Evolutionary conservation across 2,329 filamentous ascomycete species (phyloP), one percentile per base, ranked within the genome.

Genomic region (Nothophoma quercina): DNA sequence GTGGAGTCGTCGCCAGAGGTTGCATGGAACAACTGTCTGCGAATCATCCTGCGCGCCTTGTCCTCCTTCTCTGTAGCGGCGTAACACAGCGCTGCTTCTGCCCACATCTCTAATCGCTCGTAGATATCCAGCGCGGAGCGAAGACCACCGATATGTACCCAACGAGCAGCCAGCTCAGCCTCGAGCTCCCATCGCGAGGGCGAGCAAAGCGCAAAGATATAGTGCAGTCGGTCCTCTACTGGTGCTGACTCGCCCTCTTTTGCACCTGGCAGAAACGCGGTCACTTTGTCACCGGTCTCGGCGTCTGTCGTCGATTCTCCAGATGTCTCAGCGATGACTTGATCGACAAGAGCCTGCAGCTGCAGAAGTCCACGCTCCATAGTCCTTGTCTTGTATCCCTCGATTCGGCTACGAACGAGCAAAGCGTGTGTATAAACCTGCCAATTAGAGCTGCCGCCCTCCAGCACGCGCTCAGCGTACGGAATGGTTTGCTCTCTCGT

Each of bases 401-500:
- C 95, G 47, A 98, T 93, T 13, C 95, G 84, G 55, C 91, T 96
- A 35, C 95, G 85, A 1, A 98, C 90, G 0, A 99, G 81, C 7
- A 99, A 80, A 0, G 92, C 95, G 70, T 98, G 93, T 0, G 95
- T 97, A 71, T 98, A 98, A 26, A 97, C 88, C 72, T 98, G 95
- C 95, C 95, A 99, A 73, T 98, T 99, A 1, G 91, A 93, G 36
- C 89, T 89, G 62, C 93, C 93, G 55, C 95, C 92, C 7, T 89
- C 85, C 1, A 99, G 81, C 0, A 98, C 95, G 32, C 95, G 86
- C 1, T 88, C 88, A 0, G 95, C 95, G 70, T 93, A 99, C 0
- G 95, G 95, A 1, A 96, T 76, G 4, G 96, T 93, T 70, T 98
- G 91, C 75, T 98, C 93, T n/a, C 92, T 84, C 0, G 93, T 98